These are phyloP conservation scores for Rhynchosporium agropyri DNA, from an alignment of 2,329 filamentous ascomycete species.

Conservation along the genomic window DNA sequence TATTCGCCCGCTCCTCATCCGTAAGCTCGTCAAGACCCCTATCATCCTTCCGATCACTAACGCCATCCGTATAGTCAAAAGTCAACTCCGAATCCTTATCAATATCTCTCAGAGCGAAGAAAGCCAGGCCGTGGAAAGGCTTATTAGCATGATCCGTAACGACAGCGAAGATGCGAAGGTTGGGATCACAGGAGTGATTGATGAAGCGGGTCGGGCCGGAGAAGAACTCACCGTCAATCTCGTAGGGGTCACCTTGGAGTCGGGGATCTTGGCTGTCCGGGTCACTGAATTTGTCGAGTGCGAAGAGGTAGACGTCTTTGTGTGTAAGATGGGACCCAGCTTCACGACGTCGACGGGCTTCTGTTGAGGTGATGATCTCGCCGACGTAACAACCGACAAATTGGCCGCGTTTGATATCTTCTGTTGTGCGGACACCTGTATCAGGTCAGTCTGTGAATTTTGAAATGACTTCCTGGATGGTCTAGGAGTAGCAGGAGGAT, in stretches of 20 bases:
- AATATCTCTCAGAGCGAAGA: slow-evolving; percentile 73
- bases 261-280: slow-evolving; percentile 57
- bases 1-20: not conserved
- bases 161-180: slow-evolving; percentile 77
- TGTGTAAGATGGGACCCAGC: slow-evolving; percentile 56
- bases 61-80: slow-evolving; percentile 76
- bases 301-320: slow-evolving; percentile 81
- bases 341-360: slow-evolving; percentile 67
- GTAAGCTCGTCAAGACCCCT: not conserved
- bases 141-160: slow-evolving; percentile 77
- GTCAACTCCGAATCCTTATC: slow-evolving; percentile 69
- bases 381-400: slow-evolving; percentile 82
- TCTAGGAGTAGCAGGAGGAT: not conserved
- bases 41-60: slow-evolving; percentile 59
- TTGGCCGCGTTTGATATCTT: slow-evolving; percentile 69
- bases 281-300: slow-evolving; percentile 77
- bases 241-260: slow-evolving; percentile 58
- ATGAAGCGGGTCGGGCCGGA: slow-evolving; percentile 80
- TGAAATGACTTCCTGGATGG: not conserved
- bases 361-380: slow-evolving; percentile 63
- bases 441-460: slow-evolving; percentile 5
- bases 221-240: slow-evolving; percentile 73
- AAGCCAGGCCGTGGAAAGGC: slow-evolving; percentile 73
- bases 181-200: slow-evolving; percentile 81
- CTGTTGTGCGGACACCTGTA: slow-evolving; percentile 4